These are phyloP conservation scores for Monosporascus sp. DNA, from an alignment of 2,329 filamentous ascomycete species.

Conservation along the genomic window DNA sequence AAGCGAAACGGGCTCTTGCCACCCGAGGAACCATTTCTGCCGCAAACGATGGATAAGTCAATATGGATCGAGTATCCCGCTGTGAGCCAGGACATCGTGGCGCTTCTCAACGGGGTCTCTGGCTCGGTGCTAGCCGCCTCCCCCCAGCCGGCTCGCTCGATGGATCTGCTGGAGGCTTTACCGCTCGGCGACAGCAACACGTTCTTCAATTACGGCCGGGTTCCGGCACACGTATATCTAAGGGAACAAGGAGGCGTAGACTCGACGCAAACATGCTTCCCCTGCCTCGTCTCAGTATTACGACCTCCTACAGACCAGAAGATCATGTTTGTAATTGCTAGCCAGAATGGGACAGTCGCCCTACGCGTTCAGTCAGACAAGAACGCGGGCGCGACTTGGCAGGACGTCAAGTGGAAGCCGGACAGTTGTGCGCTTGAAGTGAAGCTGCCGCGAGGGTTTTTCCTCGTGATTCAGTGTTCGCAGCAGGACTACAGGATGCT, in stretches of 20 bases:
- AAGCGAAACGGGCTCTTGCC: conserved; percentile 76
- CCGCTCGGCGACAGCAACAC: conserved; percentile 70
- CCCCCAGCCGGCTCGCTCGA: conserved; percentile 40
- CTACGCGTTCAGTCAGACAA: conserved; percentile 66
- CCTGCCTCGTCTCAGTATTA: conserved; percentile 71
- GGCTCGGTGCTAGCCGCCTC: conserved; percentile 43
- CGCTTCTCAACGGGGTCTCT: conserved; percentile 61
- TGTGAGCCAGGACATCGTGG: conserved; percentile 65
- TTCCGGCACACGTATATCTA: conserved; percentile 68
- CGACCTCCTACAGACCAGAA: conserved; percentile 64
- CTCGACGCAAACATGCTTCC: conserved; percentile 62
- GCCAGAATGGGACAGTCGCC: conserved; percentile 73
- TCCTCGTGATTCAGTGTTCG: conserved; percentile 63
- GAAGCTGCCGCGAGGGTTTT: conserved; percentile 69
- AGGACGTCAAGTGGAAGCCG: conserved; percentile 74
- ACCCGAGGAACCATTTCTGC: conserved; percentile 61
- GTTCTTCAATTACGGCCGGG: conserved; percentile 73
- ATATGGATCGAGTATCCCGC: conserved; percentile 78
- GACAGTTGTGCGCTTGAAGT: conserved; percentile 62
- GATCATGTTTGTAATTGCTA: conserved; percentile 69
- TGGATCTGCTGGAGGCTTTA: conserved; percentile 61
- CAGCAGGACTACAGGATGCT: conserved; percentile 75
- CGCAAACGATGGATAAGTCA: conserved; percentile 71
- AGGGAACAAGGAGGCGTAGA: conserved; percentile 64
- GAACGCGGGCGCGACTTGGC: conserved; percentile 68